Evolutionary conservation across 441 rosid species (phyloP), one percentile per base, ranked within the genome.

Genomic region (Arabidopsis hybrid): DNA sequence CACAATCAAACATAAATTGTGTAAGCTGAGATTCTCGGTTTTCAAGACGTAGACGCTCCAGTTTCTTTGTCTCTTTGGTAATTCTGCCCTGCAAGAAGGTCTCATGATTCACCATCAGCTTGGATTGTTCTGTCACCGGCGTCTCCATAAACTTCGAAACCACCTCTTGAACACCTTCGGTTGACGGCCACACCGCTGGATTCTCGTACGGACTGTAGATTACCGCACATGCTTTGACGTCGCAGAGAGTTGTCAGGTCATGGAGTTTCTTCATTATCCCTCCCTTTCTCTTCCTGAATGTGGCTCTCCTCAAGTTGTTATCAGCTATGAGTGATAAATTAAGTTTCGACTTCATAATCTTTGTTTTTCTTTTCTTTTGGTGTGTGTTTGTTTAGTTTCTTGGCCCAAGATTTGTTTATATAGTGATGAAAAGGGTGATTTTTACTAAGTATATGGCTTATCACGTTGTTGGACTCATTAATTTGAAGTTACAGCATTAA

Each of bases 221-320:
- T 16, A 87, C 76, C 0, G 89, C 88, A n/a, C 89, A 85, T 8
- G 51, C 51, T 14, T 14, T 47, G 21, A 47, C 10, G 17, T 14
- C 51, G 21, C 51, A 47, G 21, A 47, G 51, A 47, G 51, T 47
- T 9, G 51, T 50, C 2, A 89, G 57, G 71, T 89, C 86, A 14
- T 72, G 51, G 74, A 82, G 81, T 75, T 88, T 88, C 84, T 86
- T 88, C 83, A 80, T 7, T 8, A 88, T 11, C 0, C 90, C 93
- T 40, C 39, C 80, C 82, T 80, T 85, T 58, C 93, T 81, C 71
- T 84, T 74, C 80, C 74, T 87, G 75, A 77, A 87, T 1, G 87
- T 72, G 8, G 75, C 71, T 47, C 69, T 89, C 50, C 90, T 86
- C 1, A 80, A 3, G 29, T 60, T 4, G 87, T 31, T n/a, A 76